Evolutionary conservation across 352 stramenopile genomes (phyloP).

Genomic region (Globisporangium barbulae): DNA sequence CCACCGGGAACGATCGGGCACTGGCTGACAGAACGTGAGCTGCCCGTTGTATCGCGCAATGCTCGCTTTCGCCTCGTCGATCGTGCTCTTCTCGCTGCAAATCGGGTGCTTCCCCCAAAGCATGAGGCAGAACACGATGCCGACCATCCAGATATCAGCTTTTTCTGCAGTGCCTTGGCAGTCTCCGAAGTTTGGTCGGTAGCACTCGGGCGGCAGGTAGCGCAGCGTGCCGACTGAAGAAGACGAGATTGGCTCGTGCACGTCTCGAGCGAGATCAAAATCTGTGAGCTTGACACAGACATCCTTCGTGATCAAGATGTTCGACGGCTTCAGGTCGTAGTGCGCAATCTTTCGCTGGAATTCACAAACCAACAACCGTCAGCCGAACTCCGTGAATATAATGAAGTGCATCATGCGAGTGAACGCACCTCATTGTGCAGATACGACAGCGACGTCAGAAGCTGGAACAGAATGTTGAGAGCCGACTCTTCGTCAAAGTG

Average conservation of each 20-base stretch:
- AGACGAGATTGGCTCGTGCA: constrained; percentile 48
- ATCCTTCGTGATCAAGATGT: constrained; percentile 92
- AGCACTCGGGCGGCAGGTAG: constrained; percentile 77
- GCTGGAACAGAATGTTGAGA: constrained; percentile 61
- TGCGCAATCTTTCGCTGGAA: constrained; percentile 70
- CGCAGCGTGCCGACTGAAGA: constrained; percentile 70
- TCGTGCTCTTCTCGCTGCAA: constrained; percentile 52
- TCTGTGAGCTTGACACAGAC: constrained; percentile 89
- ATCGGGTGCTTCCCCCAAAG: constrained; percentile 76
- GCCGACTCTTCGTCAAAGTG: constrained; percentile 57
- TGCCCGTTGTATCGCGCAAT: constrained; percentile 29
- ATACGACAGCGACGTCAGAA: constrained; percentile 66
- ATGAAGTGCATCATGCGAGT: neutral
- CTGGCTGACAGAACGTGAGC: constrained; percentile 29
- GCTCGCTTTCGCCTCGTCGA: constrained; percentile 35
- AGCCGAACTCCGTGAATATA: constrained; percentile 6
- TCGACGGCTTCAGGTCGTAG: constrained; percentile 97
- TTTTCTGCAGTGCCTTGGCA: constrained; percentile 72
- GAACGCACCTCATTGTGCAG: constrained; percentile 62
- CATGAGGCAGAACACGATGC: constrained; percentile 75
- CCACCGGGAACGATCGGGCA: constrained; percentile 60
- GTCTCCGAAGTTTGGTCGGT: constrained; percentile 47
- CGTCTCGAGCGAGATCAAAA: constrained; percentile 83
- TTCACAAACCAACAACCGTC: neutral
- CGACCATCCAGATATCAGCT: constrained; percentile 83